Base-by-base conservation (phyloP, 805 yeast species). In the Naumovozyma baii region DNA sequence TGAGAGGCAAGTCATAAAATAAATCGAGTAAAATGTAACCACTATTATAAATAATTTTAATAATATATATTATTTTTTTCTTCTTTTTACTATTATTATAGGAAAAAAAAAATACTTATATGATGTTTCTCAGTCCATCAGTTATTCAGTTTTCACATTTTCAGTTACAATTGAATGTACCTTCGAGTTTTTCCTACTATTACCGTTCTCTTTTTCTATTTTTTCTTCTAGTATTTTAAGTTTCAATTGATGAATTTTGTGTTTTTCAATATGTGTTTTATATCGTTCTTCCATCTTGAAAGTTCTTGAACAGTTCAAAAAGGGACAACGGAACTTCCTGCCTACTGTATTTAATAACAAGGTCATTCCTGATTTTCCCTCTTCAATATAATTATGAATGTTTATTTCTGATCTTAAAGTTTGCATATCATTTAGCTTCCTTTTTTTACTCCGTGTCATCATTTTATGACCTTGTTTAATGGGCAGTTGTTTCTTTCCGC, bases 281-380 rank as follows among this genome's bases (percentile, higher is more conserved):
- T 39, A 61, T 29, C 51, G 49, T 34, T 60, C 63, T 33, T 54
- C 51, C 2, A 70, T 68, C 38, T 67, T 66, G 52, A 80, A 80
- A 5, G 64, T 62, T 41, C 85, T 64, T 26, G 60, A 61, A 54
- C 88, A 80, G 32, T 67, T 67, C 3, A 49, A 55, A 43, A 63
- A 70, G 0, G 75, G 67, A 51, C 87, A 80, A 69, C 51, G 34
- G 48, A 61, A 31, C 65, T 64, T 48, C 39, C 53, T 37, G 39
- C 66, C 64, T 5, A 62, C 57, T 2, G 68, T 46, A 16, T 59
- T 59, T 28, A 64, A 37, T 18, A 67, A 38, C 2, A 67, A 31
- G 4, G 55, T 56, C 14, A 54, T 28, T 8, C 62, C 57, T 15
- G 58, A 34, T 18, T 39, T 49, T 0, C 59, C 60, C 5, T 52